Base-by-base conservation (phyloP, 2,329 filamentous ascomycete genomes). In the Epichloe bromicola region DNA sequence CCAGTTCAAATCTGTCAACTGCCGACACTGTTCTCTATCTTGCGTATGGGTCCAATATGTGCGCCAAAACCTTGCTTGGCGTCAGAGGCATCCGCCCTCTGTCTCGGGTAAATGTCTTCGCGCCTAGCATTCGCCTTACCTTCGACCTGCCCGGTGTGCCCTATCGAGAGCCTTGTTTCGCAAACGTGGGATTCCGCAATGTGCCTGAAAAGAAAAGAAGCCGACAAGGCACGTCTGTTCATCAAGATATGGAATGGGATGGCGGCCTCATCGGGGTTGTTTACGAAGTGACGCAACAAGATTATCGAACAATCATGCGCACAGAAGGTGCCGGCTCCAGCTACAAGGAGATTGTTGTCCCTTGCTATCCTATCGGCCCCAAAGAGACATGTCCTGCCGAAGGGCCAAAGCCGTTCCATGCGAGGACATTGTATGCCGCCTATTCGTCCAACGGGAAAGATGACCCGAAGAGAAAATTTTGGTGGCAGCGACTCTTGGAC, bases 1-100 rank as follows among this genome's bases (percentile, higher is more conserved):
- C 61, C 36, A 51, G 58, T 43, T 48, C 59, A 42, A 54, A 62
- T 42, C 46, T 58, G 34, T 49, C 58, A 40, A 50, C 52, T n/a
- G 46, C 57, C 6, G 58, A 59, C 14, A 85, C 85, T 1, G 74
- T 89, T 26, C 76, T 90, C 48, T 91, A 91, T 65, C 79, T 91
- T 20, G 91, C 90, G 11, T 97, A 96, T 64, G 93, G 91, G 58
- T 95, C 89, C 49, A 97, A 97, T 65, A 78, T 97, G 55, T 81
- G 77, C 54, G 80, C 83, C 14, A 72, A 88, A 64, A 94, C 86
- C 0, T 96, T 97, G 66, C 75, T 83, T 46, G 86, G 85, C 53
- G 72, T 68, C 53, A 83, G 91, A 49, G 84, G 84, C 54, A 91
- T 97, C 67, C 79, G 78, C 26, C 93, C 93, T 0, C 61, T 97